Evolutionary conservation across 169 alveolate species (phyloP).

Genomic region (Theileria orientalis): DNA sequence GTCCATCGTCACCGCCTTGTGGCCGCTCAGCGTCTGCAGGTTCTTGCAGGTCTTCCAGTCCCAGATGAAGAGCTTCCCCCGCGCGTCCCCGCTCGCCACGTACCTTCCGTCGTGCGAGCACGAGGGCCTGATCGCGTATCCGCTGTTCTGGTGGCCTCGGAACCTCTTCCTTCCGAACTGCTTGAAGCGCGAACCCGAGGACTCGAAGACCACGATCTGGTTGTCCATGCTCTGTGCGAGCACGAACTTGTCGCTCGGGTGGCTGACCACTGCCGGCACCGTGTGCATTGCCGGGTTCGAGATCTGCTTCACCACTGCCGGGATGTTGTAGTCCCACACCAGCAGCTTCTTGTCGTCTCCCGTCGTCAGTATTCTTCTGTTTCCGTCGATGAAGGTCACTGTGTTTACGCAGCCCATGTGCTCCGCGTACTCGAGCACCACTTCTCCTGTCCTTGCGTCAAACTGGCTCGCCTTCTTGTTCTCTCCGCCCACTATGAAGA

Average conservation of each 20-base stretch:
- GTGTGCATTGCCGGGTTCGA: constrained; percentile 94
- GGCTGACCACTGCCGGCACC: constrained; percentile 89
- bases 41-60: constrained; percentile 93
- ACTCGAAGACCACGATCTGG: constrained; percentile 91
- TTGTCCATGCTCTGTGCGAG: constrained; percentile 94
- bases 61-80: constrained; percentile 95
- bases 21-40: constrained; percentile 90
- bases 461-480: constrained; percentile 88
- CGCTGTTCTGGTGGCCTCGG: constrained; percentile 90
- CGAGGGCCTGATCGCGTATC: constrained; percentile 92
- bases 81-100: constrained; percentile 93
- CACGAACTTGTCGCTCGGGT: constrained; percentile 91
- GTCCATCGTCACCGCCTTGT: constrained; percentile 92
- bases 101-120: constrained; percentile 94
- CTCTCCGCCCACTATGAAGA: constrained; percentile 91
- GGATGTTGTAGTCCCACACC: constrained; percentile 95
- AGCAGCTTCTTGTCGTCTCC: constrained; percentile 94
- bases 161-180: constrained; percentile 91
- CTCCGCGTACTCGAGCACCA: constrained; percentile 89
- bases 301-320: constrained; percentile 93
- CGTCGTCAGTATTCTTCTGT: constrained; percentile 89
- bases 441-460: constrained; percentile 88
- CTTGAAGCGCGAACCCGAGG: constrained; percentile 76
- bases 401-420: constrained; percentile 93
- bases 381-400: constrained; percentile 88